These are phyloP conservation scores for Leucoagaricus sp. DNA, from an alignment of 1,284 basidiomycete species.

Conservation along the genomic window DNA sequence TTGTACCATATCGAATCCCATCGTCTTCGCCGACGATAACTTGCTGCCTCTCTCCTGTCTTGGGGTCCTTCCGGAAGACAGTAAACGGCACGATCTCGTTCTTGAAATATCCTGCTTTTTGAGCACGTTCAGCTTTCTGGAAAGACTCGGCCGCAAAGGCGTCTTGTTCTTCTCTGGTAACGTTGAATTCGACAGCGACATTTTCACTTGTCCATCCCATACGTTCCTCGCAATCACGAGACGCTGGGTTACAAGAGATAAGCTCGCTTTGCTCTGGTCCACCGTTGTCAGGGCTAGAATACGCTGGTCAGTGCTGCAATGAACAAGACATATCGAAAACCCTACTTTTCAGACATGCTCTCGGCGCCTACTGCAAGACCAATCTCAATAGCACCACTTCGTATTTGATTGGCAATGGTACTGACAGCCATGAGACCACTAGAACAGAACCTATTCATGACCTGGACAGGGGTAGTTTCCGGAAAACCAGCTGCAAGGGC, in stretches of 20 bases:
- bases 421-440: conserved; percentile 77
- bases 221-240: conserved; percentile 64
- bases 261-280: conserved; percentile 62
- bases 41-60: conserved; percentile 53
- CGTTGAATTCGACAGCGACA: conserved; percentile 76
- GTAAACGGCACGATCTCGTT: conserved; percentile 84
- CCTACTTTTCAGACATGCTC: conserved; percentile 79
- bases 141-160: conserved; percentile 79
- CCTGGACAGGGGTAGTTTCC: conserved; percentile 73
- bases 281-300: conserved; percentile 63
- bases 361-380: conserved; percentile 86
- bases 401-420: conserved; percentile 80
- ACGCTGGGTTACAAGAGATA: conserved; percentile 48
- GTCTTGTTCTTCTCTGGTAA: conserved; percentile 86
- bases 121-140: conserved; percentile 71
- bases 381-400: conserved; percentile 80
- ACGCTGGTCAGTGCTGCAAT: neutral
- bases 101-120: conserved; percentile 69
- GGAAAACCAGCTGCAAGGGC: conserved; percentile 84
- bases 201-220: conserved; percentile 92
- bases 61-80: conserved; percentile 56
- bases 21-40: conserved; percentile 76
- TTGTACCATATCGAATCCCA: conserved; percentile 80
- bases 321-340: conserved; percentile 6
- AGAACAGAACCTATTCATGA: conserved; percentile 80